Base-by-base conservation (phyloP, 495 filamentous ascomycete species). In the Tuber aestivum region DNA sequence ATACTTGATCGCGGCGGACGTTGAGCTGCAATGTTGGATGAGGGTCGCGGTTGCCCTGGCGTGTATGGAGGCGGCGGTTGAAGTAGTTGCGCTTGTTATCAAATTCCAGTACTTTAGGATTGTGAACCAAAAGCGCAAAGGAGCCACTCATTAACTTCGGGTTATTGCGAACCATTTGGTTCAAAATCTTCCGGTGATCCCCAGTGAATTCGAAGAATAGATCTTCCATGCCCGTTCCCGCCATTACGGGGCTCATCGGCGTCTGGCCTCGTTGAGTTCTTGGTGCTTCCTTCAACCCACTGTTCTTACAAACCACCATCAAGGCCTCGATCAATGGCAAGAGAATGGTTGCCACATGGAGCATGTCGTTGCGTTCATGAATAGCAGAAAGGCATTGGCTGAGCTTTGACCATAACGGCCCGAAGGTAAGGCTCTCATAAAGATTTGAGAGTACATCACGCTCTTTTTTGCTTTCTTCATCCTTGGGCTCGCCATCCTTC, bases 51-150 rank as follows among this genome's bases (percentile, higher is more conserved):
- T 89, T 87, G 77, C 92, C 89, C 20, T 87, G 87, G 73, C 94
- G 92, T 48, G 89, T 87, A 83, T 98, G 95, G 32, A 99, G 88
- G 78, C 92, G 92, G 69, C 96, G 92, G 84, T 89, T 97, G 86
- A 99, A 99, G 88, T 95, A 99, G 84, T 96, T 97, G 80, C 96
- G 94, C 88, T 99, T 99, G 86, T 98, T 99, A 84, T 99, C 95
- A 81, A 99, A 99, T 80, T 99, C 95, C 70, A 99, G 85, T 21
- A 99, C 95, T 88, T 97, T 98, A 69, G 95, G 96, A 81, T 99
- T 99, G 86, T 97, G 97, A 77, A 97, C 94, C 41, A 99, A 86
- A 50, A 97, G 86, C 12, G 94, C 94, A 85, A 99, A 97, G 21
- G 94, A 96, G 65, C 94, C 95, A 77, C 94, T 97, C 95, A 99